A percentile compares a stretch with the other conserved stretches of the same genome.
These are phyloP conservation scores for Solanum peruvianum DNA, from an alignment of 257 asterid genomes.

Conservation along the genomic window DNA sequence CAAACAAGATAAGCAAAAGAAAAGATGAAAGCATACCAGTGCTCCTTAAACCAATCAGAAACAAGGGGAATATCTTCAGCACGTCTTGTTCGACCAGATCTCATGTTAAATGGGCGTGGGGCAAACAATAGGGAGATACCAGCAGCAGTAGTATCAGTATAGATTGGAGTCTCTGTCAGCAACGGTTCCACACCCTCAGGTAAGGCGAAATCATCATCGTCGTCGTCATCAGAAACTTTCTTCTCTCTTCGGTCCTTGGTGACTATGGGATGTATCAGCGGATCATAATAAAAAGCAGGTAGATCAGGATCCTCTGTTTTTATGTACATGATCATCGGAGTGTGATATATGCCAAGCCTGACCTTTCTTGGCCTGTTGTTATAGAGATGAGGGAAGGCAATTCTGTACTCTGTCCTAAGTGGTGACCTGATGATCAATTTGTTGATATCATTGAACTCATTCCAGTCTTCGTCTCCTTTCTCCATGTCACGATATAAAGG, in stretches of 20 bases:
- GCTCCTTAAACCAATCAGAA: conserved; percentile 98
- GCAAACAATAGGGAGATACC: conserved; percentile 95
- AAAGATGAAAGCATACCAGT: conserved; percentile 49
- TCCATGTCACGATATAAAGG: conserved; percentile 99
- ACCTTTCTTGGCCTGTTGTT: conserved; percentile 95
- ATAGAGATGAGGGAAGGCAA: conserved; percentile 94
- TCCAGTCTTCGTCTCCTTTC: conserved; percentile 99
- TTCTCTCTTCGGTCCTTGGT: conserved; percentile 72
- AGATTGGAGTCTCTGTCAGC: conserved; percentile 51
- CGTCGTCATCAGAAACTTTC: conserved; percentile 67
- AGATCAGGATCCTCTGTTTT: conserved; percentile 99
- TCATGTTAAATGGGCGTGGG: conserved; percentile 95
- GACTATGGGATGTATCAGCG: conserved; percentile 89
- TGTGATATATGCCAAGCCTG: conserved; percentile 79
- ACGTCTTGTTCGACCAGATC: conserved; percentile 97
- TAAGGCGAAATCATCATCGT: conserved; percentile 71
- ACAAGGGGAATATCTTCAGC: conserved; percentile 99
- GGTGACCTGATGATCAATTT: conserved; percentile 96
- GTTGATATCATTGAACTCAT: conserved; percentile 93
- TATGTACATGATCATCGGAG: conserved; percentile 96
- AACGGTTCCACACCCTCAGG: conserved; percentile 89
- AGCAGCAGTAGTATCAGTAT: conserved; percentile 96
- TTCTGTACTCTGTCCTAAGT: conserved; percentile 93
- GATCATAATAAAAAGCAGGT: conserved; percentile 95
- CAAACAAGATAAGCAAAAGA: neutral